These are phyloP conservation scores for Porpolomopsis calyptriformis DNA, from an alignment of 768 basidiomycete species.

Conservation along the genomic window DNA sequence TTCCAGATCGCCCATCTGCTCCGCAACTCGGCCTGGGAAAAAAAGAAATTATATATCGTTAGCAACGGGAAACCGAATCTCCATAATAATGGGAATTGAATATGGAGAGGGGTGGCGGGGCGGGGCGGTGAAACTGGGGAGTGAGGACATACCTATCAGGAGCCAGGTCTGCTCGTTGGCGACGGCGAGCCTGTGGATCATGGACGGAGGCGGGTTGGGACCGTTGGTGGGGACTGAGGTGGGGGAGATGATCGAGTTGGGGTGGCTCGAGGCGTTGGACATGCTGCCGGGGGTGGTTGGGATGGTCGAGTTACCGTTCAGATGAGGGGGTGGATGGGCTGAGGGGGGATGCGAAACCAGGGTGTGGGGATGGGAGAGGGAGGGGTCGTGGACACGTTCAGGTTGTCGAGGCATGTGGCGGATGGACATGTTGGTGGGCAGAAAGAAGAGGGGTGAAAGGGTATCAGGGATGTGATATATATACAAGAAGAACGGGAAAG, in stretches of 20 bases:
- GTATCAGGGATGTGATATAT: conserved; percentile 46
- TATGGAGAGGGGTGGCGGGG: conserved; percentile 4
- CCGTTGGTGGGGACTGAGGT: conserved; percentile 18
- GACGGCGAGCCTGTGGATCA: conserved; percentile 66
- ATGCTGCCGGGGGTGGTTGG: conserved; percentile 33
- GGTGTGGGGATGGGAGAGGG: conserved; percentile 20
- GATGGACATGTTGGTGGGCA: conserved; percentile 39
- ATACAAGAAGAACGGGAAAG: conserved; percentile 40
- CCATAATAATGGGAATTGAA: too few species aligned
- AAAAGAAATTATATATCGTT: conserved; percentile 7
- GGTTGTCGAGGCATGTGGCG: conserved; percentile 49
- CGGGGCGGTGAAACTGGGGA: neutral
- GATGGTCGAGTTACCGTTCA: conserved; percentile 40
- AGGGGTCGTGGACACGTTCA: conserved; percentile 35
- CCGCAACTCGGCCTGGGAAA: conserved; percentile 78
- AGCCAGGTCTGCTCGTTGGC: conserved; percentile 97
- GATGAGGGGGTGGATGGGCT: conserved; percentile 31
- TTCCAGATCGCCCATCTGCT: conserved; percentile 91
- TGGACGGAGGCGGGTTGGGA: conserved; percentile 25
- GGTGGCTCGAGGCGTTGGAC: conserved; percentile 26
- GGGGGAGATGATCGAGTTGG: conserved; percentile 36
- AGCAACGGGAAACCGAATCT: conserved; percentile 7
- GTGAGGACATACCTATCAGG: conserved; percentile 60
- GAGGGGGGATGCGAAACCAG: neutral
- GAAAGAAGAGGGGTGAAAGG: conserved; percentile 37